Base-by-base conservation (phyloP, 1,284 basidiomycete genomes). In the Ganoderma lucidum region DNA sequence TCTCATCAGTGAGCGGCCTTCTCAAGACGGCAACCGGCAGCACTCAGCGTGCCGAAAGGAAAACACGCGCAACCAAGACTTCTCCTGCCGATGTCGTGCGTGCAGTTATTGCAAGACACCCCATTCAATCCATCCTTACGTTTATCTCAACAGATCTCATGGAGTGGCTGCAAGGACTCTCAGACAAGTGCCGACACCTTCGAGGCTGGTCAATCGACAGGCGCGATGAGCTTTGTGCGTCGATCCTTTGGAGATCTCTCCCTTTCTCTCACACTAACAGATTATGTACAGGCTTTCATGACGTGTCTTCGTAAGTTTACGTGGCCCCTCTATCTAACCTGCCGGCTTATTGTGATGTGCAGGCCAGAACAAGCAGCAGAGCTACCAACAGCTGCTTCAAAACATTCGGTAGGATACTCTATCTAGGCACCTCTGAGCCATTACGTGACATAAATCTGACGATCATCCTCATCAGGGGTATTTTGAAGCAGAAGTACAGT, bases 121-220 rank as follows among this genome's bases (percentile, higher is more conserved):
- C 37, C 45, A 48, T 15, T 28, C 15, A 19, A 39, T 41, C 42
- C 51, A 19, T 64, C n/a, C 12, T 55, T 64, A 45, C 41, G 39
- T 28, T 45, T 5, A 14, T 41, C 48, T 28, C 2, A 51, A 65
- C 14, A 87, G 86, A 92, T 94, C 41, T 90, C 89, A 14, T 96
- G 91, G 89, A 93, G 93, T 75, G 97, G 96, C 6, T 97, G 96
- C 82, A 96, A 96, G 78, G 96, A 98, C 78, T 88, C 90, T 14
- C 96, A 98, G 81, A 98, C 96, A 12, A 95, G 93, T 75, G 96
- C 96, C 17, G 96, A 98, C 78, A 93, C 96, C 0, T 83, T 86
- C 64, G 94, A 96, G 80, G 88, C 88, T 6, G 95, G 95, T 1
- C 83, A 87, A 66, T 95, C 93, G 6, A 96, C 95, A 1, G 97